These are phyloP conservation scores for Candida takata DNA, from an alignment of 805 yeast genomes.

Conservation along the genomic window DNA sequence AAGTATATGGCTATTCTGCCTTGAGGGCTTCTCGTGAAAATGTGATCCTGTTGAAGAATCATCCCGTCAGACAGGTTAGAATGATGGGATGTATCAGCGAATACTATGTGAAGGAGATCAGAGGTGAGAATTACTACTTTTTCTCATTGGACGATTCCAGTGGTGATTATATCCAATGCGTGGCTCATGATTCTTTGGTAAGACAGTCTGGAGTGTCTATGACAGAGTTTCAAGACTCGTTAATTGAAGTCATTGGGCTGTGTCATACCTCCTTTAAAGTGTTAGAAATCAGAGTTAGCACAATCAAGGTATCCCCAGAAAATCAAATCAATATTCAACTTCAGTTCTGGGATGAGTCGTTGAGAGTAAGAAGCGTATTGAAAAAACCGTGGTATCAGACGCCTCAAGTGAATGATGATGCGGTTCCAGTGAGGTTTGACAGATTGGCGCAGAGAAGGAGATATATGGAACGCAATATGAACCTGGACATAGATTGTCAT, in stretches of 20 bases:
- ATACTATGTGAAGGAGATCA: conserved; percentile 18
- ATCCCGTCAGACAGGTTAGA: conserved; percentile 33
- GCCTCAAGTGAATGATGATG: conserved; percentile 9
- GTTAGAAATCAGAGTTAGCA: conserved; percentile 27
- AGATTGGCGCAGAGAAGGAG: conserved; percentile 5
- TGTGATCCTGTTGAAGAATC: conserved; percentile 32
- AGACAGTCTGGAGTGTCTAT: conserved; percentile 16
- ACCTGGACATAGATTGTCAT: background rate
- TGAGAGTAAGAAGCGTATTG: conserved; percentile 22
- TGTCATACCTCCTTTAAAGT: conserved; percentile 10
- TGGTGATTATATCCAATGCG: conserved; percentile 22
- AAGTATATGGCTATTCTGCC: conserved; percentile 25
- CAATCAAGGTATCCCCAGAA: conserved; percentile 21
- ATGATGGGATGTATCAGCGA: conserved; percentile 32
- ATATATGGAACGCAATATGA: conserved; percentile 3
- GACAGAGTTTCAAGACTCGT: conserved; percentile 19
- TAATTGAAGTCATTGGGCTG: conserved; percentile 25
- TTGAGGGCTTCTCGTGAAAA: conserved; percentile 8
- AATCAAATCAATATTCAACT: conserved; percentile 24
- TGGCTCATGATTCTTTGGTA: conserved; percentile 19
- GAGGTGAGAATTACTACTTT: conserved; percentile 15
- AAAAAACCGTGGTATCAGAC: conserved; percentile 30
- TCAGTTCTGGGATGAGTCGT: conserved; percentile 29
- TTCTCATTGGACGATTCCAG: conserved; percentile 28
- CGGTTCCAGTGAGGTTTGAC: conserved; percentile 3